Base-by-base conservation (phyloP, 192 early-diverging fungal species). In the Rhizoclosmatium sp. region DNA sequence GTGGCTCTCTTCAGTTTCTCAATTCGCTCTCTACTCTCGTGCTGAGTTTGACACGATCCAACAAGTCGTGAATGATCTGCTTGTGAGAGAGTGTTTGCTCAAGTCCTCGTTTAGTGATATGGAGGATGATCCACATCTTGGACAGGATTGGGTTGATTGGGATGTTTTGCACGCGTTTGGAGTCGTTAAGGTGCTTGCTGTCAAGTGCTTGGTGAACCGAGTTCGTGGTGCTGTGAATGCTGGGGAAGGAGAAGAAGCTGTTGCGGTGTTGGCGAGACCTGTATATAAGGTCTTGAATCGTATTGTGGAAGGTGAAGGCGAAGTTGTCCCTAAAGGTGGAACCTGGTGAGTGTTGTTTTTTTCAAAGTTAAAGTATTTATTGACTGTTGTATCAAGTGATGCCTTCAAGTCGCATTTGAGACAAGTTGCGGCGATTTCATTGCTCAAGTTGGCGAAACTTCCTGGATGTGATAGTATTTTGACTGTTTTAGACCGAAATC, bases 121-220 rank as follows among this genome's bases (percentile, higher is more conserved):
- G 45, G 2, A 54, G 47, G 47, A 58, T 10, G 71, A 51, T 59
- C 9, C 48, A 2, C 83, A 83, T 23, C 59, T 76, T 46, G 84
- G 85, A 42, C 78, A 76, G 0, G 92, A 94, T 9, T 95, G 94
- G 94, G 85, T 92, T 23, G 83, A 91, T 23, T 91, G 86, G 59
- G 77, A 83, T 3, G 81, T 87, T 1, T 78, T 96, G 65, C 86
- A 88, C 14, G 83, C 82, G 16, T 88, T 91, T 48, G 88, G 86
- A 19, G 69, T 83, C 58, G 69, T 89, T 54, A 93, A 92, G 84
- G 88, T 93, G 71, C 39, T 91, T 47, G 91, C 84, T 0, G 44
- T 93, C 12, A 92, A 94, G 73, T 69, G 94, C 14, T 80, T 95
- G 58, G 85, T 91, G 4, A 91, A 90, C 71, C 89, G 93, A 77